phyloP scores from a whole-genome alignment of 306 rosid genomes.

The Parietaria judaica region DNA sequence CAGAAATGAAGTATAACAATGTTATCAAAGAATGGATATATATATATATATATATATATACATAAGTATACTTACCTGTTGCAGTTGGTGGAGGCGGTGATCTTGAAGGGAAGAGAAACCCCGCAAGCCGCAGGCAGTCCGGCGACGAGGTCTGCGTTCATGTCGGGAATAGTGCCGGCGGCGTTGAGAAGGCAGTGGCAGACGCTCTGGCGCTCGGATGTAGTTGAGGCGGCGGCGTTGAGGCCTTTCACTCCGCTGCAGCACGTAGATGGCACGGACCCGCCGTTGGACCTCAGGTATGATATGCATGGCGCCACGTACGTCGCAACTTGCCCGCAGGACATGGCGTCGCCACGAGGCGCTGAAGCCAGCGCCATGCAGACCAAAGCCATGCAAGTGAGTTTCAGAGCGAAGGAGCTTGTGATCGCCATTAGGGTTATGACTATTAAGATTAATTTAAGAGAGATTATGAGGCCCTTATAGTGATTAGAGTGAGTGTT shows the following conservation, averaged over 20 bases:
- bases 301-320: constrained; percentile 8
- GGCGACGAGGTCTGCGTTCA: constrained; percentile 18
- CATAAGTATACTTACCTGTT: not conserved
- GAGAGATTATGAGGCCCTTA: too few species aligned
- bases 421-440: not conserved
- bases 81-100: constrained; percentile 27
- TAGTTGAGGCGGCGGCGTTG: constrained; percentile 25
- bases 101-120: constrained; percentile 24
- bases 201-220: constrained; percentile 32
- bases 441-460: too few species aligned
- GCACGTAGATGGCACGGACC: not conserved
- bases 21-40: too few species aligned
- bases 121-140: constrained; percentile 27
- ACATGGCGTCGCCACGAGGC: not conserved
- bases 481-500: not conserved
- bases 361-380: constrained; percentile 1
- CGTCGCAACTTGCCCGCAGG: constrained; percentile 14
- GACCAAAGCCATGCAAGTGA: not conserved
- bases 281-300: not conserved
- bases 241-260: constrained; percentile 15
- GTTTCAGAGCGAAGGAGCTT: constrained; percentile 2
- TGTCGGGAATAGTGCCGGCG: not conserved
- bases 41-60: too few species aligned
- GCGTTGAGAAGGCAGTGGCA: constrained; percentile 35
- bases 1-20: too few species aligned